These are phyloP conservation scores for Yamadazyma mexicana DNA, from an alignment of 1,139 yeast genomes.

Conservation along the genomic window DNA sequence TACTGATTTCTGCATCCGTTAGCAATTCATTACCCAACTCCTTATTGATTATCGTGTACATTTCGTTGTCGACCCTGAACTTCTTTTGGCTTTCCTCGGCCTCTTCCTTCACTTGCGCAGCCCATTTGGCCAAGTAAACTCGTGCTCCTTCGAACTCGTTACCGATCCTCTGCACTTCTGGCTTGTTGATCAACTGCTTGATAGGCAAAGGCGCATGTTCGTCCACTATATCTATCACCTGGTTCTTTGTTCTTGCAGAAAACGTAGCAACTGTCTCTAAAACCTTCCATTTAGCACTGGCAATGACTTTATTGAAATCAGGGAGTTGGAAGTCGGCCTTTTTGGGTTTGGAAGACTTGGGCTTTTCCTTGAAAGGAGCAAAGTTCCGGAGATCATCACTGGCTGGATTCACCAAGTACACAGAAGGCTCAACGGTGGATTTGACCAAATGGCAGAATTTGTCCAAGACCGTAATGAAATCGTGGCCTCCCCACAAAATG, in stretches of 20 bases:
- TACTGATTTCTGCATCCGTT: conserved; percentile 59
- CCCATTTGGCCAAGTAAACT: conserved; percentile 95
- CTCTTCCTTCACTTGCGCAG: conserved; percentile 89
- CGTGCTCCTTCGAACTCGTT: conserved; percentile 78
- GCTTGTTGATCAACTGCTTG: conserved; percentile 63
- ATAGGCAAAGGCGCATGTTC: conserved; percentile 69
- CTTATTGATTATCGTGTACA: conserved; percentile 56
- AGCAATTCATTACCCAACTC: conserved; percentile 70
- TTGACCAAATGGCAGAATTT: conserved; percentile 61
- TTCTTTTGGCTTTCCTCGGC: conserved; percentile 71
- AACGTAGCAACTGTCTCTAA: conserved; percentile 83
- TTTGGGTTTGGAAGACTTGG: conserved; percentile 13
- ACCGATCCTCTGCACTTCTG: conserved; percentile 78
- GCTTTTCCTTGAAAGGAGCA: conserved; percentile 53
- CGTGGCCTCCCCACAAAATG: conserved; percentile 89
- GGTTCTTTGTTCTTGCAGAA: conserved; percentile 66
- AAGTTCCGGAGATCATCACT: conserved; percentile 76
- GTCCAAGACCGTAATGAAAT: conserved; percentile 59
- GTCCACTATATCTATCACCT: conserved; percentile 57
- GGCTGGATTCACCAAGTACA: conserved; percentile 77
- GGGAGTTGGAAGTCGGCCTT: conserved; percentile 28
- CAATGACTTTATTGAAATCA: conserved; percentile 50
- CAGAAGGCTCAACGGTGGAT: conserved; percentile 70
- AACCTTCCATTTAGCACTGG: conserved; percentile 81
- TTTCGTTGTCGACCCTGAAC: conserved; percentile 60